These are phyloP conservation scores for Tulasnella sp. DNA, from an alignment of 768 basidiomycete genomes.

Conservation along the genomic window DNA sequence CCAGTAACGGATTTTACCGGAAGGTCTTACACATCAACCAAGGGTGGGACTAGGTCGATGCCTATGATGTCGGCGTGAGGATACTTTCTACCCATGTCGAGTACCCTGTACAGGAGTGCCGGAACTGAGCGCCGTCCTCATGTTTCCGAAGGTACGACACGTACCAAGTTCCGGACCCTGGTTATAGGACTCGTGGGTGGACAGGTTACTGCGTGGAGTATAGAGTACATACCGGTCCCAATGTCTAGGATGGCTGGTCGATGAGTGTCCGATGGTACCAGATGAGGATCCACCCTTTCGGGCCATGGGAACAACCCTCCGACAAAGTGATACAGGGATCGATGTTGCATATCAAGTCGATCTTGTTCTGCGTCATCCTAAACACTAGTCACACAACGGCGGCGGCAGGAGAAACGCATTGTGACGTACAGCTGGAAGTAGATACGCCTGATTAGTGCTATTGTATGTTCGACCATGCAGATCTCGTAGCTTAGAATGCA, in stretches of 20 bases:
- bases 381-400: neutral
- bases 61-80: slow-evolving; percentile 14
- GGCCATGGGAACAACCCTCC: slow-evolving; percentile 6
- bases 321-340: neutral
- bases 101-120: slow-evolving; percentile 2
- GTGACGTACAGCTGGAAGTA: slow-evolving; percentile 12
- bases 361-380: slow-evolving; percentile 10
- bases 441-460: slow-evolving; percentile 1
- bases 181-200: no score
- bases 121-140: neutral
- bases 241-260: slow-evolving; percentile 10
- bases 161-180: neutral
- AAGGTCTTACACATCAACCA: slow-evolving; percentile 1
- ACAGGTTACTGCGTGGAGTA: neutral
- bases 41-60: slow-evolving; percentile 8
- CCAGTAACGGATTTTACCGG: neutral
- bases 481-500: slow-evolving; percentile 7
- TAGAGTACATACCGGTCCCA: slow-evolving; percentile 3
- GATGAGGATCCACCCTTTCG: neutral
- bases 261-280: neutral
- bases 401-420: neutral
- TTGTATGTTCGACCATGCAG: slow-evolving; percentile 12
- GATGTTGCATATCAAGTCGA: slow-evolving; percentile 13
- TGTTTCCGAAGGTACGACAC: neutral
- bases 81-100: slow-evolving; percentile 5